Base-by-base conservation (phyloP, 140 eudicot genomes). In the Erigeron philadelphicus region DNA sequence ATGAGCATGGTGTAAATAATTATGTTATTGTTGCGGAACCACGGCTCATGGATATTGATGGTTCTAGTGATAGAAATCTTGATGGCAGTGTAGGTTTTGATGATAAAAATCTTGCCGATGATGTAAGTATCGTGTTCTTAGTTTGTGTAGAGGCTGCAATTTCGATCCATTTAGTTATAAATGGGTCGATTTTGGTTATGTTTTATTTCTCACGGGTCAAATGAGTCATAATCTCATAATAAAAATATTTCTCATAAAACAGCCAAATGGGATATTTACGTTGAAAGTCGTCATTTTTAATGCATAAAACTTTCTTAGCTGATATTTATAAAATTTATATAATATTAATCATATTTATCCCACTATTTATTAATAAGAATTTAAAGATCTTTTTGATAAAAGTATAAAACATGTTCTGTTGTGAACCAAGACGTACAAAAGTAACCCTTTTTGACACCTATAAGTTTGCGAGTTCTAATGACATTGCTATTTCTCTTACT, bases 1-100 rank as follows among this genome's bases (percentile, higher is more conserved):
- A 82, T 52, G 81, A 71, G 64, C 74, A 73, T 76, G 95, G 95
- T 66, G 63, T 78, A 11, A 80, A 81, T 74, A 87, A 87, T 70
- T 35, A 67, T 66, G 68, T 85, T 21, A 21, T 21, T 49, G 66
- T 82, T 61, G 95, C 84, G 56, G 69, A 72, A 62, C 86, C 75
- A 57, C 25, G 25, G 25, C 79, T 79, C 60, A 79, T 82, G 80
- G 65, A 57, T 13, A 61, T 76, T 25, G 83, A 67, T 65, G 79
- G 61, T 69, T 74, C 41, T 40, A 72, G 38, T 62, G 43, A 38
- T 65, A 44, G 78, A 43, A 78, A 68, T 68, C 75, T 42, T 57
- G 81, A 43, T 66, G 67, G 55, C 25, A 75, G 40, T 67, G 68
- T 77, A 54, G 65, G 75, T 54, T 62, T 25, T 11, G 42, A 6